phyloP scores from a whole-genome alignment of 2,329 filamentous ascomycete species.

The Pseudogymnoascus sp. region DNA sequence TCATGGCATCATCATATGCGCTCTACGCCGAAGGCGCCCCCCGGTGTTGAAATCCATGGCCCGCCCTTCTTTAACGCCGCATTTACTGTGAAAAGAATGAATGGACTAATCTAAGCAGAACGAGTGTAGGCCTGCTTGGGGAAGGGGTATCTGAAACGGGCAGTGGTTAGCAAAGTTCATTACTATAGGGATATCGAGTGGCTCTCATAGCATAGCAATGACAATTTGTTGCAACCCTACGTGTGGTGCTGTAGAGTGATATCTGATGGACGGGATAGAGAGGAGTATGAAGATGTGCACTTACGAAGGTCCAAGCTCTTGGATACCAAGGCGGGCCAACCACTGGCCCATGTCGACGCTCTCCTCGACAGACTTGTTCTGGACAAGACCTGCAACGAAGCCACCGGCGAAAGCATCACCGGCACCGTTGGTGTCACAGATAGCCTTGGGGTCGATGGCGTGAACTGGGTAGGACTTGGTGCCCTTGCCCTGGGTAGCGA shows the following conservation, averaged over 20 bases:
- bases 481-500: slow-evolving; percentile 66
- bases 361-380: slow-evolving; percentile 72
- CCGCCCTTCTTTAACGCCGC: slow-evolving; percentile 24
- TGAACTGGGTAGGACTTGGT: slow-evolving; percentile 74
- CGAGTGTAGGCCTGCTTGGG: slow-evolving; percentile 69
- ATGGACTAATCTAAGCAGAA: slow-evolving; percentile 29
- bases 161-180: slow-evolving; percentile 7
- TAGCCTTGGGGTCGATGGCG: slow-evolving; percentile 66
- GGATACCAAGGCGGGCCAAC: slow-evolving; percentile 88
- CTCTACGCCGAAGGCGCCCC: slow-evolving; percentile 17
- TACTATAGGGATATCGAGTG: background rate
- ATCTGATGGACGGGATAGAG: background rate
- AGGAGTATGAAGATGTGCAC: slow-evolving; percentile 33
- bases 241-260: background rate
- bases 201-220: background rate
- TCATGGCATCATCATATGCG: slow-evolving; percentile 11
- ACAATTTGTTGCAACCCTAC: background rate
- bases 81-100: slow-evolving; percentile 33
- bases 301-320: slow-evolving; percentile 93
- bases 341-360: slow-evolving; percentile 91
- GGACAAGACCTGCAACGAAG: slow-evolving; percentile 80
- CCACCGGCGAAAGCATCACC: slow-evolving; percentile 96
- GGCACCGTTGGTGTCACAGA: slow-evolving; percentile 94
- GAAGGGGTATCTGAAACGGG: slow-evolving; percentile 61
- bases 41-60: slow-evolving; percentile 52